Evolutionary conservation across 176 grass and related monocot genomes (phyloP), one percentile per base, ranked within the genome.

Genomic region (Secale cereale): DNA sequence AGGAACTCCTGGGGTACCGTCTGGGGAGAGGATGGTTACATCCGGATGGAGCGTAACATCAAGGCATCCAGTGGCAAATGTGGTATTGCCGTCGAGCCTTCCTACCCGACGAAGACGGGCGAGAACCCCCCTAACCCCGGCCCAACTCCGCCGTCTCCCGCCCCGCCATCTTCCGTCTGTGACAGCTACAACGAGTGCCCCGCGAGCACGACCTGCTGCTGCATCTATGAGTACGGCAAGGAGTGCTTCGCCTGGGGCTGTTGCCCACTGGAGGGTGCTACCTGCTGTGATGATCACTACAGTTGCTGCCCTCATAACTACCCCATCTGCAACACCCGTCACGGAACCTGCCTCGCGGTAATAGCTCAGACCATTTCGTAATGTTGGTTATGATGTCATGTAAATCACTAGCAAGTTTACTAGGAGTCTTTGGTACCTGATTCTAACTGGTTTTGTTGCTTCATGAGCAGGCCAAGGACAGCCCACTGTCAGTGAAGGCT

Each of bases 301-400:
- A 94, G 91, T 76, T 98, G 97, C 89, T 98, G 97, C 93, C 97
- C 97, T 9, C 89, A 94, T 37, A 90, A 98, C 14, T 95, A 94
- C 71, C 97, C 97, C 15, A 4, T 98, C 74, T 98, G 97, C 86
- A 83, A 98, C 46, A 36, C 88, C 1, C 14, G 30, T 39, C 70
- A 92, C 11, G 93, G 97, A 50, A 84, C 90, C 35, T 99, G 97
- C 79, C 88, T 91, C 63, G 54, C 46, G 97, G 97, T 99, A 90
- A 92, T 33, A 48, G 26, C 35, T 39, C 19, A 7, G 10, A 59
- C 6, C 40, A 71, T 64, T 33, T 64, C 4, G 12, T 13, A 32
- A 4, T 74, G 8, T 15, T 59, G 27, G 14, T 10, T 31, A 32
- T 3, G 36, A 78, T 22, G 15, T 28, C 28, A 65, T 8, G 22